Evolutionary conservation across 768 basidiomycete genomes (phyloP), one percentile per base, ranked within the genome.

Genomic region (Auriscalpium orientale): DNA sequence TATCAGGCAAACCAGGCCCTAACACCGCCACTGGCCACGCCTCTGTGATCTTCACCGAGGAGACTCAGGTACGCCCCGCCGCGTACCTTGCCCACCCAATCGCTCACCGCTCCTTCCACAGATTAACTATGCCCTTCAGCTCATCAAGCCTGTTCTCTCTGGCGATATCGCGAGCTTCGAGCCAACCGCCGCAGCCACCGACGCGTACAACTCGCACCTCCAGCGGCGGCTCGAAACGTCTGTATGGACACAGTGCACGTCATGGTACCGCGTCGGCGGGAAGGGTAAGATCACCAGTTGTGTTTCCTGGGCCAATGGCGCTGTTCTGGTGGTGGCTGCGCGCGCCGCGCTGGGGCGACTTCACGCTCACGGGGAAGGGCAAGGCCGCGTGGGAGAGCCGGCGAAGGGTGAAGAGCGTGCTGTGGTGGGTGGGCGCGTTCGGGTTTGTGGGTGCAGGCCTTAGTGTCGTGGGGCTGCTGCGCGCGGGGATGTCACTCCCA

Each of bases 291-390:
- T 28, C 28, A 5, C 7, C 28, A 28, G 28, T 4, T 4, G 79
- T 73, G 15, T 84, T 82, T 66, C 83, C 82, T 40, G 83, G 83
- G 13, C 74, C 77, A 10, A 72, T 78, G 46, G 54, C 67, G 12
- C 65, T 78, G 35, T 78, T 79, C 62, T 82, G 80, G 80, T 81
- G 79, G 79, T 66, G 78, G 47, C 66, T 67, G 46, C 73, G 76
- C 28, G 64, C 56, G 34, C 75, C 75, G 11, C 62, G 63, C 33
- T 82, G 78, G 78, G 65, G 69, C 18, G 64, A 74, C 44, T 83
- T 77, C 65, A 65, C 63, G 38, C 70, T 68, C 21, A 71, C 74
- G 21, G 74, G 70, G 28, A 77, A 69, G 13, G 72, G 76, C 56
- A 62, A 60, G 44, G 76, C 49, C 49, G 7, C 28, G 28, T n/a